Base-by-base conservation (phyloP, 345 rosid genomes). In the Ceriops decandra region DNA sequence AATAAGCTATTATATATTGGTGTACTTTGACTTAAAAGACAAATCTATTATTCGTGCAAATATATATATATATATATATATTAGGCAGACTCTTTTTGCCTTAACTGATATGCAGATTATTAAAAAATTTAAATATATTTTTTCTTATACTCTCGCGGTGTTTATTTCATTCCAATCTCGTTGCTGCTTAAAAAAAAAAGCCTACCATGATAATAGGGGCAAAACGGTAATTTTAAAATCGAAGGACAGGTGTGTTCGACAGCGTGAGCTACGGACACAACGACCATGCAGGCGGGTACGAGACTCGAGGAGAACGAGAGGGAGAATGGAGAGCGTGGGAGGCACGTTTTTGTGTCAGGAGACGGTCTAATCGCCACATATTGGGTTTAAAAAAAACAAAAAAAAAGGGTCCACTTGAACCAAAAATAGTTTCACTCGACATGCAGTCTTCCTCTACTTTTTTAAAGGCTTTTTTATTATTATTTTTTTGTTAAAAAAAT, bases 361-460 rank as follows among this genome's bases (percentile, higher is more conserved):
- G 81, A 82, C 85, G 87, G 93, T 86, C 97, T 97, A 85, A 84
- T 87, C 87, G 91, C 96, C 96, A 84, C 98, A 78, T 88, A 75
- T 74, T 42, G 49, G 56, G 58, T 79, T 60, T 19, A 16, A n/a
- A 27, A 17, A 32, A 21, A 42, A 2, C 0, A 3, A 5, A 24
- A 24, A 24, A 64, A 0, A 1, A 54, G 81, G 80, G 57, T 46
- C 84, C 83, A 65, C 38, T 1, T n/a, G 42, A 36, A 11, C 42
- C 13, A 36, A 36, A 7, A 42, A 2, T 2, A 1, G 33, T 5
- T 42, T 0, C 1, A 42, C 49, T 42, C 15, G 9, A 9, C 36
- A 33, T 42, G 15, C 15, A 0, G 17, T 35, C 10, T 0, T 7
- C 10, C 10, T 1, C 10, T 5, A 35, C 38, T 35, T 35, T 35